Base-by-base conservation (phyloP, 306 rosid species). In the Crataegus laevigata region DNA sequence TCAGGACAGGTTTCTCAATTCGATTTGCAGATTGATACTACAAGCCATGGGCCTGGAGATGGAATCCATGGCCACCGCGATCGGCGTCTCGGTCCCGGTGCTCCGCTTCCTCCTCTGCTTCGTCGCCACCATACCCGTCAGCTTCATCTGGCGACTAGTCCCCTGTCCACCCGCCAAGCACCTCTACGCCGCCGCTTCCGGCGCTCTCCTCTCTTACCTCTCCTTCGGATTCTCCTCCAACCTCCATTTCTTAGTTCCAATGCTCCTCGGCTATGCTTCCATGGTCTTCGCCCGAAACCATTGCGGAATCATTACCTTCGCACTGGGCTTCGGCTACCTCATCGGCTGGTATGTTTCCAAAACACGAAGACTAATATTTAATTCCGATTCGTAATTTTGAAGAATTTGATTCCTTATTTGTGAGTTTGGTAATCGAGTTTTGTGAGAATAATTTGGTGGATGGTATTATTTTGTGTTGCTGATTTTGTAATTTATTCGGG, bases 141-240 rank as follows among this genome's bases (percentile, higher is more conserved):
- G 96, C 85, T 87, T 90, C 72, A n/a, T 89, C 21, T 84, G 92
- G 86, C 88, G 96, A 26, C 3, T 96, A 75, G 74, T 88, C 19
- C 97, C 99, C 12, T 86, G 92, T 30, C 83, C 85, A 14, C 75
- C 76, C 60, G 86, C 88, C 36, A 96, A 89, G 75, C 96, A 96
- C 75, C 42, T 92, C 72, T 96, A 89, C 89, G 86, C 96, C 47
- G 88, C 90, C 65, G 79, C 66, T 10, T 76, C 91, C 18, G 99
- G 99, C 8, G 88, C 75, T 52, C 7, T 84, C 13, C 98, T 96
- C 52, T 96, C 98, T 4, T 90, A 87, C 32, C 92, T 96, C 51
- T 86, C 98, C 0, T 96, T 96, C 34, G 99, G 99, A 4, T 83
- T 92, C 87, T 92, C 98, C 30, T 90, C 99, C 34, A 96, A 90